A percentile compares a stretch with the other conserved stretches of the same genome.
Evolutionary conservation across 208 protist species (phyloP).

Genomic region (Trypanosoma cruzi): DNA sequence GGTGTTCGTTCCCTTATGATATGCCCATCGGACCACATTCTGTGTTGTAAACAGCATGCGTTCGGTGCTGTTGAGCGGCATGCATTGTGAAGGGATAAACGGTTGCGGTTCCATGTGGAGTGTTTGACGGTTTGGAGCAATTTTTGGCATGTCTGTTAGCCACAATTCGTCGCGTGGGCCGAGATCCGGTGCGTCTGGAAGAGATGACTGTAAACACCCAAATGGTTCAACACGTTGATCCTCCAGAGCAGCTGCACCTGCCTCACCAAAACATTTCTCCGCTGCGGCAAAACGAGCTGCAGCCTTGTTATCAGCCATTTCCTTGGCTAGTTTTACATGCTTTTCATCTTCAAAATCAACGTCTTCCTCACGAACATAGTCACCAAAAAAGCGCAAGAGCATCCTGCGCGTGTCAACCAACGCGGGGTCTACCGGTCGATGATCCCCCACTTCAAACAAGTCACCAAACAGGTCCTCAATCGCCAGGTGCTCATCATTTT

Average conservation of each 20-base stretch:
- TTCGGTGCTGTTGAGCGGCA: constrained; percentile 61
- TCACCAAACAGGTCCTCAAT: constrained; percentile 68
- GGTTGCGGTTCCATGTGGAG: constrained; percentile 83
- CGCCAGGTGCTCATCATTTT: constrained; percentile 21
- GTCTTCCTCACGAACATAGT: constrained; percentile 45
- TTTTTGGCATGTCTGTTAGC: constrained; percentile 86
- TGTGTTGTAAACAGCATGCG: constrained; percentile 79
- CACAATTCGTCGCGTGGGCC: constrained; percentile 41
- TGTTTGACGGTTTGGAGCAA: constrained; percentile 78
- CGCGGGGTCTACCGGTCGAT: constrained; percentile 40
- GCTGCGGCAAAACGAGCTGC: constrained; percentile 31
- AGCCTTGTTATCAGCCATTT: constrained; percentile 28
- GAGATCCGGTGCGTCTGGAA: constrained; percentile 26
- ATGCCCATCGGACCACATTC: constrained; percentile 83
- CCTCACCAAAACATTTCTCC: constrained; percentile 61
- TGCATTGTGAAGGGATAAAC: constrained; percentile 53
- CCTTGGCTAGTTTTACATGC: constrained; percentile 29
- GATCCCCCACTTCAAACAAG: constrained; percentile 43
- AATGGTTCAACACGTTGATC: constrained; percentile 44
- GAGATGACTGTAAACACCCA: constrained; percentile 42
- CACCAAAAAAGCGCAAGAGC: constrained; percentile 57
- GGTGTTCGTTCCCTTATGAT: constrained; percentile 36
- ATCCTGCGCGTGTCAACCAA: constrained; percentile 68
- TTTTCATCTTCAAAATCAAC: constrained; percentile 49
- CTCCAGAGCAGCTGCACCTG: constrained; percentile 39